These are phyloP conservation scores for Bipolaris sorokiniana DNA, from an alignment of 2,329 filamentous ascomycete species.

Conservation along the genomic window DNA sequence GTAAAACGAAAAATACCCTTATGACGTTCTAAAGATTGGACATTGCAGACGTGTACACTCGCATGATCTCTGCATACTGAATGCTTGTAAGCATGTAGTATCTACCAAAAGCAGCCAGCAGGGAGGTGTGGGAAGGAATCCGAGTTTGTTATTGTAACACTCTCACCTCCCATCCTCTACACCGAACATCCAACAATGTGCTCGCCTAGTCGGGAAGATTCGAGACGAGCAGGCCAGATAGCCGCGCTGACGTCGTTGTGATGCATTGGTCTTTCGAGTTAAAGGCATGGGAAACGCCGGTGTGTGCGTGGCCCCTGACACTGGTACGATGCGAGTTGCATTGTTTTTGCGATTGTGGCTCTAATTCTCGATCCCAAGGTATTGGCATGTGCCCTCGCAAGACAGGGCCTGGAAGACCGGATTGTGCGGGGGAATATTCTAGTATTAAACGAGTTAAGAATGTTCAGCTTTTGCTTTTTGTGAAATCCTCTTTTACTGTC, in stretches of 20 bases:
- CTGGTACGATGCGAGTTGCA: conserved; percentile 12
- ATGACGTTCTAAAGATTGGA: neutral
- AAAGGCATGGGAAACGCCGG: conserved; percentile 8
- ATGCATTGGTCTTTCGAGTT: conserved; percentile 5
- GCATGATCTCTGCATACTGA: too few species aligned
- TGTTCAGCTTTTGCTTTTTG: neutral
- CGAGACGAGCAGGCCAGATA: neutral
- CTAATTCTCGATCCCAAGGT: conserved; percentile 10
- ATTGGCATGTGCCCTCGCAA: conserved; percentile 9
- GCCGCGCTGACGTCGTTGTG: conserved; percentile 13
- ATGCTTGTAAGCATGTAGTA: neutral
- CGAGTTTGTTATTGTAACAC: too few species aligned
- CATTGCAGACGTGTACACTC: too few species aligned
- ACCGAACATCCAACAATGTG: neutral
- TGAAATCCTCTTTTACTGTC: too few species aligned
- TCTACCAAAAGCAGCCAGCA: neutral
- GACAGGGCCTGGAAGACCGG: conserved; percentile 4
- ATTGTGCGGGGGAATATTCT: conserved; percentile 6
- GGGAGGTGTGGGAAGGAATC: neutral
- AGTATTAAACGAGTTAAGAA: conserved; percentile 11
- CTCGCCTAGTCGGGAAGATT: conserved; percentile 7
- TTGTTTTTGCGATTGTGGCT: conserved; percentile 2
- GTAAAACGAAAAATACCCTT: neutral
- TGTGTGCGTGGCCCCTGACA: conserved; percentile 3
- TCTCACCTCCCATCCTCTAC: neutral